Evolutionary conservation across 2,329 filamentous ascomycete species (phyloP).

Genomic region (Alternaria dauci): DNA sequence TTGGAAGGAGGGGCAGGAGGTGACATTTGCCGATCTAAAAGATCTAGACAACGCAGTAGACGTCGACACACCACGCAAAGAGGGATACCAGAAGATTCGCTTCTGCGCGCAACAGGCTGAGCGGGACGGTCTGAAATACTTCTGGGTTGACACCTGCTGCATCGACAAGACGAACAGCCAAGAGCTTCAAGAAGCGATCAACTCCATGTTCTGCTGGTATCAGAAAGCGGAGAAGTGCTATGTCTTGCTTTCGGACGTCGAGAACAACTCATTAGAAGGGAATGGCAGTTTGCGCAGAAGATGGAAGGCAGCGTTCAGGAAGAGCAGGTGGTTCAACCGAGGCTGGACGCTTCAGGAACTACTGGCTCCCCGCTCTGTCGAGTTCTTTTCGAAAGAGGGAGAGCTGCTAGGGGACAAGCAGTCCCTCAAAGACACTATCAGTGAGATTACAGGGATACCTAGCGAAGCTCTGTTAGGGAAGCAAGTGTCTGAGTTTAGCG

Average conservation of each 20-base stretch:
- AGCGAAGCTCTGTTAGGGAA: conserved; percentile 11
- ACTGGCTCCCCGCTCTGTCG: conserved; percentile 19
- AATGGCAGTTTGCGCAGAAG: too few relatives aligned
- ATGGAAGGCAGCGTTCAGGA: too few relatives aligned
- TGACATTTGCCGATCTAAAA: neutral
- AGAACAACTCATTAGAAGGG: too few relatives aligned
- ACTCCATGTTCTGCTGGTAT: too few relatives aligned
- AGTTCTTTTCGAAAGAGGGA: conserved; percentile 25
- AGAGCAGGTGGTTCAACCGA: too few relatives aligned
- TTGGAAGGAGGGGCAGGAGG: neutral
- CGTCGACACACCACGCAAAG: too few relatives aligned
- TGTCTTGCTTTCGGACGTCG: too few relatives aligned
- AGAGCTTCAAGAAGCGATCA: too few relatives aligned
- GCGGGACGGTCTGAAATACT: conserved; percentile 4
- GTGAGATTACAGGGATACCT: conserved; percentile 19
- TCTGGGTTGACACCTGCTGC: too few relatives aligned
- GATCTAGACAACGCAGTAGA: too few relatives aligned
- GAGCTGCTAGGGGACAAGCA: conserved; percentile 13
- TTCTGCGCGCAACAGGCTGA: conserved; percentile 28
- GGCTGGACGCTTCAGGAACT: conserved; percentile 22
- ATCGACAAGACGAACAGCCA: too few relatives aligned
- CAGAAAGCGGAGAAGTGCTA: too few relatives aligned
- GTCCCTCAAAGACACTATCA: conserved; percentile 7
- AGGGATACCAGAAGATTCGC: conserved; percentile 11
- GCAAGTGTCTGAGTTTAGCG: conserved; percentile 9